phyloP scores from a whole-genome alignment of 352 stramenopile species.

The Globisporangium acanthophoron region DNA sequence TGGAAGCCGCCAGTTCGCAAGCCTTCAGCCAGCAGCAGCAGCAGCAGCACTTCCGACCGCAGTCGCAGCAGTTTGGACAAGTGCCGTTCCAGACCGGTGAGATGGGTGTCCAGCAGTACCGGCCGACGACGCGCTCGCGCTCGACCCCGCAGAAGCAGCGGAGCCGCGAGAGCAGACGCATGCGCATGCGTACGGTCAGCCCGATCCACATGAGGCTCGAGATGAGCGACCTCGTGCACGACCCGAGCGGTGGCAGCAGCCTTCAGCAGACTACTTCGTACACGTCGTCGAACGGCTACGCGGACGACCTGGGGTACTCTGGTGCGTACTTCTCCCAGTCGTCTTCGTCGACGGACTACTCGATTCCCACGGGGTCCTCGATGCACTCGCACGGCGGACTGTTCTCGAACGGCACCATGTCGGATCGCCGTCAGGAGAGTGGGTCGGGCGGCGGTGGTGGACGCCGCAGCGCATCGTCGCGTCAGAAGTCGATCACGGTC shows the following conservation, averaged over 20 bases:
- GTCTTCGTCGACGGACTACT: constrained; percentile 6
- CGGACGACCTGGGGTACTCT: background rate
- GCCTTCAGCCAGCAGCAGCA: background rate
- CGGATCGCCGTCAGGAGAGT: background rate
- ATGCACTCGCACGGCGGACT: background rate
- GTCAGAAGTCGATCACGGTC: constrained; percentile 62
- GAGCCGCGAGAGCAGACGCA: constrained; percentile 14
- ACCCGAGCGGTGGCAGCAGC: constrained; percentile 13
- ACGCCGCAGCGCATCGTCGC: constrained; percentile 11
- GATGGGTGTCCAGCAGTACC: background rate
- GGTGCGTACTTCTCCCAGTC: constrained; percentile 1
- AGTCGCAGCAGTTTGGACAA: background rate
- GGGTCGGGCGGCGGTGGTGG: background rate
- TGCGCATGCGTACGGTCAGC: constrained; percentile 45
- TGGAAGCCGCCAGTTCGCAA: background rate
- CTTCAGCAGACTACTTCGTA: background rate
- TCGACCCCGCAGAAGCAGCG: constrained; percentile 28
- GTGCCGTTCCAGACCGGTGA: background rate
- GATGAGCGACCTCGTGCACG: constrained; percentile 10
- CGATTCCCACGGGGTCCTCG: background rate
- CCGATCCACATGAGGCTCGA: constrained; percentile 21
- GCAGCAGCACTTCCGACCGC: background rate
- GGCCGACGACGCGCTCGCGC: constrained; percentile 12
- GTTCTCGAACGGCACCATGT: constrained; percentile 1
- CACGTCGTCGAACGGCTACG: constrained; percentile 8